Base-by-base conservation (phyloP, 192 early-diverging fungal species). In the Phycomyces blakesleeanus region DNA sequence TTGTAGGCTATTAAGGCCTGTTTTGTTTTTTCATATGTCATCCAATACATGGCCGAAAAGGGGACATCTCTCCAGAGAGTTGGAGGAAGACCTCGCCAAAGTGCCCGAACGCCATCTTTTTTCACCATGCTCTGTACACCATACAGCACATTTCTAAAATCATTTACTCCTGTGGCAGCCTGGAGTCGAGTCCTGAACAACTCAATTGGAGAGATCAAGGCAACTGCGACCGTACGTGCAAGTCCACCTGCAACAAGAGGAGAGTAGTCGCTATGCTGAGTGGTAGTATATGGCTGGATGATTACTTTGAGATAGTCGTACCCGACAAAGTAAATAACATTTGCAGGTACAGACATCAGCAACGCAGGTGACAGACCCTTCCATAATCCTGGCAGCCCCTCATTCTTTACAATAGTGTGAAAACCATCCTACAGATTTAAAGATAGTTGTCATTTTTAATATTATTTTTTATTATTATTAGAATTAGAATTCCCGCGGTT, bases 11-110 rank as follows among this genome's bases (percentile, higher is more conserved):
- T 70, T n/a, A 80, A 62, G 7, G 53, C 20, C 21, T 71, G 75
- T 56, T 89, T 92, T 57, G 87, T 86, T n/a, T 72, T 62, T 78
- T 98, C 96, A 64, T 94, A 96, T 0, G 85, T 85, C 65, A 88
- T 81, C 96, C 96, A 98, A 68, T 96, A 96, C 5, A 96, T 80
- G 0, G 89, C 93, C 51, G 91, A 93, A 64, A 98, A 98, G 1
- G 96, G 96, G 14, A 95, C 93, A 73, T 98, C 96, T 16, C 96
- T 79, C 90, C 88, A 93, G 6, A 98, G 74, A 5, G 94, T 96
- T 7, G 96, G 91, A 10, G 82, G 84, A 10, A 98, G 76, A 0
- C 96, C 96, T 40, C 92, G 81, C 90, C 91, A 98, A 25, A 98
- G 80, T 0, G 88, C 77, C 11, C 69, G 47, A 24, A 78, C 25